phyloP scores from a whole-genome alignment of 2,329 filamentous ascomycete species.

The Aotearoamyces nothofagi region DNA sequence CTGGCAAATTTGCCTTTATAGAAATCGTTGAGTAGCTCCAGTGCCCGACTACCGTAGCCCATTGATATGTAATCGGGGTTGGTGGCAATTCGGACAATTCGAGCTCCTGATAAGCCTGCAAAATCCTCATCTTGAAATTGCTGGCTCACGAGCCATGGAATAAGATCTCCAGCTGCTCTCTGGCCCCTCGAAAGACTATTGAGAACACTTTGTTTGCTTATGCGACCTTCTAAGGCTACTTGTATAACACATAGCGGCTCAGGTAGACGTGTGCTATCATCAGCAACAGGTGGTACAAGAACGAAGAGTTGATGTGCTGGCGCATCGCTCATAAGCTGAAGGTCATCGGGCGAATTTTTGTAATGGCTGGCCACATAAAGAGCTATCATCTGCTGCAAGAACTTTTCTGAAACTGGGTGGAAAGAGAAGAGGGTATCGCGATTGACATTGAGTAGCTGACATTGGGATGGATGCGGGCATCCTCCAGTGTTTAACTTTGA shows the following conservation, averaged over 20 bases:
- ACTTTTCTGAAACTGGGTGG: conserved; percentile 92
- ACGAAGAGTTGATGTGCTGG: conserved; percentile 95
- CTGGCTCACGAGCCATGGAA: conserved; percentile 94
- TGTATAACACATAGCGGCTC: conserved; percentile 93
- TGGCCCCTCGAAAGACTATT: conserved; percentile 82
- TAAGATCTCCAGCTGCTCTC: conserved; percentile 80
- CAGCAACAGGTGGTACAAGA: conserved; percentile 70
- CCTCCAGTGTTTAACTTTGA: conserved; percentile 59
- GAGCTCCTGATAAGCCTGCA: conserved; percentile 78
- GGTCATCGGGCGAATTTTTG: conserved; percentile 93
- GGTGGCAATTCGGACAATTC: conserved; percentile 87
- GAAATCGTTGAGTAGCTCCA: conserved; percentile 79
- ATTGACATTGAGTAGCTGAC: conserved; percentile 86
- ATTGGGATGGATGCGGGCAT: conserved; percentile 80
- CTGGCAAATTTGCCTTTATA: conserved; percentile 87
- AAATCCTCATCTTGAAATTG: conserved; percentile 98
- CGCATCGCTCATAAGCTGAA: conserved; percentile 97
- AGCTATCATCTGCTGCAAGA: conserved; percentile 95
- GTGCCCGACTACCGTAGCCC: conserved; percentile 84
- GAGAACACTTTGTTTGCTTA: conserved; percentile 83
- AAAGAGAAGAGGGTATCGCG: conserved; percentile 96
- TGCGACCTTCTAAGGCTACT: conserved; percentile 84
- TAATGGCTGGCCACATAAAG: conserved; percentile 95
- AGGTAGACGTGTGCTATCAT: conserved; percentile 63
- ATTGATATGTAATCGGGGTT: conserved; percentile 86